Conservation (phyloP, 352 stramenopile species). For the Globisporangium irregulare region DNA sequence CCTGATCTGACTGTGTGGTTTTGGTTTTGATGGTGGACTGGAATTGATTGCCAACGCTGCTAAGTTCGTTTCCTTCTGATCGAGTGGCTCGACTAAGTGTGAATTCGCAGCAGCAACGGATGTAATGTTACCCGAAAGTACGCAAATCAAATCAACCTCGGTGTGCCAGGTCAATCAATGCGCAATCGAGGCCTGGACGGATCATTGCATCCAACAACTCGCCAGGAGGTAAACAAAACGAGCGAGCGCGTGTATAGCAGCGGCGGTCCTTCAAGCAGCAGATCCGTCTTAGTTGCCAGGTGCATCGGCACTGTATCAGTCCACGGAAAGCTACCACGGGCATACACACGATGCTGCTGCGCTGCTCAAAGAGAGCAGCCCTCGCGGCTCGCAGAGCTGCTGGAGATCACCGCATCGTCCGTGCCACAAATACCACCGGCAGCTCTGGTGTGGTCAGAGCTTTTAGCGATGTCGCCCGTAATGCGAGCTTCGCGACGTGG, state of each 20-base stretch:
- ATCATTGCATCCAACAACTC: not conserved
- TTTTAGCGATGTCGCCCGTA: constrained; percentile 28
- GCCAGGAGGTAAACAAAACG: not conserved
- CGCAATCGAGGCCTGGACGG: not conserved
- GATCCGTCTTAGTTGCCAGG: not conserved
- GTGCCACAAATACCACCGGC: not conserved
- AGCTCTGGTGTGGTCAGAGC: constrained; percentile 11
- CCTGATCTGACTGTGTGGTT: not conserved
- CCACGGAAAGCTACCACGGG: not conserved
- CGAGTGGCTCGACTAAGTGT: not conserved
- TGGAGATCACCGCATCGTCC: not conserved
- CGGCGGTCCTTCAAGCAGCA: not conserved
- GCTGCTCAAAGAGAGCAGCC: not conserved
- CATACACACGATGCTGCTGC: not conserved
- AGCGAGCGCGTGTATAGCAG: not conserved
- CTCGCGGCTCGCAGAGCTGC: not conserved
- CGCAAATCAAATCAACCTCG: not conserved
- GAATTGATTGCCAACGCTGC: not conserved
- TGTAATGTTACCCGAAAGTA: not conserved
- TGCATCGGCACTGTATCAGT: not conserved
- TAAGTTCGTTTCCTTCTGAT: not conserved
- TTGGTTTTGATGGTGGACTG: not conserved
- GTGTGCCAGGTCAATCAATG: not conserved
- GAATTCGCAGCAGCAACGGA: not conserved
- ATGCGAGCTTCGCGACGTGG: constrained; percentile 44